Percentiles rank a stretch among this genome's conserved stretches.
These are phyloP conservation scores for Pulchroboletus neoregius DNA, from an alignment of 1,284 basidiomycete species.

Conservation along the genomic window DNA sequence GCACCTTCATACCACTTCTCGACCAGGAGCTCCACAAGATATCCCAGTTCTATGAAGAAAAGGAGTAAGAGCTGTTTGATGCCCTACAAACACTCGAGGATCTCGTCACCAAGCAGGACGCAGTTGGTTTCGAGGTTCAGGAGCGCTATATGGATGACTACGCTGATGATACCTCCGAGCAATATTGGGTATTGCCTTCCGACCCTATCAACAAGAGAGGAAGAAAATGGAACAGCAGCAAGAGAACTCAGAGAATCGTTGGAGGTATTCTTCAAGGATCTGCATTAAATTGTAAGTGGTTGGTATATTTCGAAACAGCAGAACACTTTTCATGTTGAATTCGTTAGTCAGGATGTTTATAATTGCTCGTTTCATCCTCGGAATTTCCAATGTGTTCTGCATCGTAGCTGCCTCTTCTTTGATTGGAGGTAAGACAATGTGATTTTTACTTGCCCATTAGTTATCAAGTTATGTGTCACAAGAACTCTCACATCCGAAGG, in stretches of 20 bases:
- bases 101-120: slow-evolving; percentile 65
- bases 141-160: slow-evolving; percentile 48
- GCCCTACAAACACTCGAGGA: slow-evolving; percentile 64
- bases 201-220: slow-evolving; percentile 10
- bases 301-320: no score
- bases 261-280: slow-evolving; percentile 12
- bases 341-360: slow-evolving; percentile 14
- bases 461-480: neutral
- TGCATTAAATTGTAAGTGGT: slow-evolving; percentile 9
- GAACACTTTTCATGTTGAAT: neutral
- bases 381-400: slow-evolving; percentile 6
- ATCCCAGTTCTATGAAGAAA: slow-evolving; percentile 71
- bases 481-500: slow-evolving; percentile 22
- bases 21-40: slow-evolving; percentile 87
- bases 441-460: neutral
- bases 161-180: slow-evolving; percentile 10
- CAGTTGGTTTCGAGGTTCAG: slow-evolving; percentile 52
- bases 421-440: slow-evolving; percentile 12
- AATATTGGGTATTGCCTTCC: slow-evolving; percentile 22
- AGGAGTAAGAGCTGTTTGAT: slow-evolving; percentile 68
- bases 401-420: slow-evolving; percentile 17
- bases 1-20: slow-evolving; percentile 68
- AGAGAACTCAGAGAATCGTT: slow-evolving; percentile 18
- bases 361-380: slow-evolving; percentile 19
- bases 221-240: slow-evolving; percentile 12